Evolutionary conservation across 345 rosid species (phyloP), one percentile per base, ranked within the genome.

Genomic region (Syzygium grande): DNA sequence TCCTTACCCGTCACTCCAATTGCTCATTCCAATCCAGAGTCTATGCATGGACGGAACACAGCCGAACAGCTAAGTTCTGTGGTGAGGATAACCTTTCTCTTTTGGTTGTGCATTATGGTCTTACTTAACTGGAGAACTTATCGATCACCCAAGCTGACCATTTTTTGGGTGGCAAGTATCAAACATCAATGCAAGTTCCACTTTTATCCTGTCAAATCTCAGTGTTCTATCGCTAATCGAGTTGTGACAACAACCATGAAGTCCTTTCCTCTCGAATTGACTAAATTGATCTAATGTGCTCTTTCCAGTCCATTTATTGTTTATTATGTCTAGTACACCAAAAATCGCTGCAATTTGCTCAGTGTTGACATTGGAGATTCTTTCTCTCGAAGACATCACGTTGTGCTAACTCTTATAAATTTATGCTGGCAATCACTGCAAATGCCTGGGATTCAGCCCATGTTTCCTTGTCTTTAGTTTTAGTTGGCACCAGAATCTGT

Each of bases 21-120:
- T 80, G 88, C 95, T 87, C 98, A 92, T 90, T 97, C 98, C n/a
- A 96, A 95, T 90, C 99, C 98, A 3, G 99, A 93, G 94, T 96
- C 99, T n/a, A 90, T 38, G 85, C 98, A 97, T 86, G 99, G 98
- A 86, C 92, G 95, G 84, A 87, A 87, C 85, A 88, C 87, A 27
- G 84, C 46, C 87, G 93, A 93, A 90, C 92, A 84, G 25, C 89
- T 89, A 86, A 90, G 86, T 92, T 91, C 88, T 90, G 89, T 83
- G 86, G 95, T 92, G 86, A 94, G 83, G 83, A 73, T 73, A 73
- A 73, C 25, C 49, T 9, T 73, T 73, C 27, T 73, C 25, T 73
- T 73, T 34, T 38, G 49, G 95, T 91, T 87, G 78, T 14, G 77
- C 38, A 21, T 51, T 84, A 52, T 52, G 38, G 27, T 49, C 14